Conservation (phyloP, 352 stramenopile genomes). For the Hyphochytrium catenoides region DNA sequence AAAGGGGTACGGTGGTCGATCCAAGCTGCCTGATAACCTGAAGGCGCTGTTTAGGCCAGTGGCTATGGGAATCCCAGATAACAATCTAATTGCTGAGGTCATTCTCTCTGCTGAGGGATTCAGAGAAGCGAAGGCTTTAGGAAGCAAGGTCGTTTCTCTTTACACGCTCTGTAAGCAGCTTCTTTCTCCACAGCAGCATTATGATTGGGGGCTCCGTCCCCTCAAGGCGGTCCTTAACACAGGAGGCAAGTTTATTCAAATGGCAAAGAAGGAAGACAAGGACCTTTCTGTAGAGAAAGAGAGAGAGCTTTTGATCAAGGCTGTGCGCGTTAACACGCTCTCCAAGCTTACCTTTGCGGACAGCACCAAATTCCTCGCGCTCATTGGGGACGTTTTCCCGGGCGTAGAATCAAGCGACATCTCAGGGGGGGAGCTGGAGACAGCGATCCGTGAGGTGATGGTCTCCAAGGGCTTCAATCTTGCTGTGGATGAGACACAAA, state of each 20-base stretch:
- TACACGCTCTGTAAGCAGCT: slow-evolving; percentile 63
- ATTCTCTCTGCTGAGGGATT: slow-evolving; percentile 78
- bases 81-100: slow-evolving; percentile 79
- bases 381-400: slow-evolving; percentile 81
- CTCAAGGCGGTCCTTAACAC: slow-evolving; percentile 85
- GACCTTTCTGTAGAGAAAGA: slow-evolving; percentile 40
- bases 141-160: slow-evolving; percentile 70
- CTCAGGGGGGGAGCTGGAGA: slow-evolving; percentile 35
- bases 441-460: slow-evolving; percentile 72
- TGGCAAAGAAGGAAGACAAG: slow-evolving; percentile 31
- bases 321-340: slow-evolving; percentile 80
- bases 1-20: slow-evolving; percentile 76
- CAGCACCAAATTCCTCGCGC: slow-evolving; percentile 54
- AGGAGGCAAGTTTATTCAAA: slow-evolving; percentile 64
- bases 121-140: slow-evolving; percentile 57
- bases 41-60: slow-evolving; percentile 82
- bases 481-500: slow-evolving; percentile 62
- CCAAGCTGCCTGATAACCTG: slow-evolving; percentile 76
- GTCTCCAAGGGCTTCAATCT: slow-evolving; percentile 56
- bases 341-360: slow-evolving; percentile 84
- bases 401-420: slow-evolving; percentile 55
- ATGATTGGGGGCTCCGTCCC: slow-evolving; percentile 74
- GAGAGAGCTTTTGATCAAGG: slow-evolving; percentile 79
- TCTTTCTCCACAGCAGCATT: slow-evolving; percentile 68
- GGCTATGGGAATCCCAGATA: slow-evolving; percentile 72